phyloP scores from a whole-genome alignment of 2,329 filamentous ascomycete genomes.

The Triangularia setosa region DNA sequence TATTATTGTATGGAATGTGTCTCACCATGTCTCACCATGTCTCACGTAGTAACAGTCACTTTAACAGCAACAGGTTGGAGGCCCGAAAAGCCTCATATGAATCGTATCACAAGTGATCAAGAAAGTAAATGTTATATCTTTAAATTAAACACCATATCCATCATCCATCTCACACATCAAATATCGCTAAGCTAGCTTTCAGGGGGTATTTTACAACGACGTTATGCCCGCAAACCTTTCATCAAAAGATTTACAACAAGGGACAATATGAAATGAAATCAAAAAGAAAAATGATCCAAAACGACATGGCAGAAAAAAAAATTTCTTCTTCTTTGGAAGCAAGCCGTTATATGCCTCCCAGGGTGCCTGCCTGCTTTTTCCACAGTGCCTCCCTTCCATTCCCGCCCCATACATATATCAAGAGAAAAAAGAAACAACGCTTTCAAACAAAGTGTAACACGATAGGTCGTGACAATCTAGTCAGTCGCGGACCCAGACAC shows the following conservation, averaged over 20 bases:
- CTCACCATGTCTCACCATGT: no score
- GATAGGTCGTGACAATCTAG: background rate
- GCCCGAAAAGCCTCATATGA: background rate
- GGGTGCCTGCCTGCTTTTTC: background rate
- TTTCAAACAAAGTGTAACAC: background rate
- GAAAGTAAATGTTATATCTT: background rate
- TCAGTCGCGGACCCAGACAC: background rate
- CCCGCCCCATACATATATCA: background rate
- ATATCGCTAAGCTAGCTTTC: constrained; percentile 10
- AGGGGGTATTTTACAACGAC: constrained; percentile 27
- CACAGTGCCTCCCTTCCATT: background rate
- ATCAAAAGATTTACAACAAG: background rate
- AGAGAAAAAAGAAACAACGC: constrained; percentile 2
- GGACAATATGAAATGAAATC: background rate
- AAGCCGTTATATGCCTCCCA: background rate
- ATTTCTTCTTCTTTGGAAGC: constrained; percentile 1
- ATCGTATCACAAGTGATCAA: background rate
- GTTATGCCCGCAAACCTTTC: constrained; percentile 12
- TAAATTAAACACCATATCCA: constrained; percentile 3
- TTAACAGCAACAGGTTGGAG: no score
- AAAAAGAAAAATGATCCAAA: constrained; percentile 4
- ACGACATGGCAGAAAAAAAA: background rate
- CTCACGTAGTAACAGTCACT: no score
- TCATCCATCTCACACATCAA: background rate
- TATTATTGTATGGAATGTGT: no score